Conservation (phyloP, 2,329 filamentous ascomycete genomes). For the Xylaria sp. region DNA sequence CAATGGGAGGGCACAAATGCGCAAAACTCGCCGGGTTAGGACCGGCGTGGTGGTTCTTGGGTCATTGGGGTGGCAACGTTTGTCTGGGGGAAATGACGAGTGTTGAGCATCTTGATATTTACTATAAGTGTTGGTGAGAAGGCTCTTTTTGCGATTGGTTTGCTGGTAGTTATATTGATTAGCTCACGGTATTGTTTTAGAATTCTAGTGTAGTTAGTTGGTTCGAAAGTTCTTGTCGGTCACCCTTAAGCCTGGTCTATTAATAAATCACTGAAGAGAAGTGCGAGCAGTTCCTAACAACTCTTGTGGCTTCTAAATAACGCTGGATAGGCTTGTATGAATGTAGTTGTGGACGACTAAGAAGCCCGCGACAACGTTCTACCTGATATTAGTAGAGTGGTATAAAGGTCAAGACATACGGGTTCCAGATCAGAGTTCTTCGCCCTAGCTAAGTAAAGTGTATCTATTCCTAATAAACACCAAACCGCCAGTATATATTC, state of each 20-base stretch:
- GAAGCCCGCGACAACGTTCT: no score
- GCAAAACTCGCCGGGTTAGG: conserved; percentile 20
- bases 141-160: not conserved
- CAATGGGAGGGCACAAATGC: conserved; percentile 5
- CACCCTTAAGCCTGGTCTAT: not conserved
- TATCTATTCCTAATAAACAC: not conserved
- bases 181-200: no score
- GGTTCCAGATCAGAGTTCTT: no score
- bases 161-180: not conserved
- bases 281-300: not conserved
- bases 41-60: conserved; percentile 8
- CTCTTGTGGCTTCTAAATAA: not conserved
- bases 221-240: no score
- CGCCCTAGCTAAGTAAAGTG: not conserved
- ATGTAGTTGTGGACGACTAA: no score
- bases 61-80: not conserved
- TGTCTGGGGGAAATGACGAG: not conserved
- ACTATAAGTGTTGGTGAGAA: not conserved
- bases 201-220: no score
- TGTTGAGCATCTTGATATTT: not conserved
- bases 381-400: no score
- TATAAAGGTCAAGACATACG: no score
- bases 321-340: no score
- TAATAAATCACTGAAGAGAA: no score
- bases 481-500: not conserved